A percentile compares a stretch with the other conserved stretches of the same genome.
Conservation (phyloP, 2,329 filamentous ascomycete genomes). For the Raffaelea ambrosiae region DNA sequence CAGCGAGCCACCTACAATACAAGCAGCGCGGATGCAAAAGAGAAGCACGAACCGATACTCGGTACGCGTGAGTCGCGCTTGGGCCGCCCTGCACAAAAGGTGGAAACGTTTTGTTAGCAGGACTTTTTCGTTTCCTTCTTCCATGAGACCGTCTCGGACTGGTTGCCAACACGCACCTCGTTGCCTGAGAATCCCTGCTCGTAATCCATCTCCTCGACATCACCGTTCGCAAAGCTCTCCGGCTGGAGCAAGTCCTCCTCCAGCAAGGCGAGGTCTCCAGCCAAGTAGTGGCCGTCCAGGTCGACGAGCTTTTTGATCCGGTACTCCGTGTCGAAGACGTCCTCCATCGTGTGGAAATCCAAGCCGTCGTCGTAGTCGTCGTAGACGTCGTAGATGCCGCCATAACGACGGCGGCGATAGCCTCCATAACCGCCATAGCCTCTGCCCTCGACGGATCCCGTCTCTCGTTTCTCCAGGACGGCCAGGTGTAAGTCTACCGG, state of each 20-base stretch:
- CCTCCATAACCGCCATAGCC: background rate
- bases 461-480: background rate
- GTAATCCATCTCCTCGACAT: slow-evolving; percentile 1
- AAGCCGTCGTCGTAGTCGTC: background rate
- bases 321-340: background rate
- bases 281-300: background rate
- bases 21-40: background rate
- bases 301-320: background rate
- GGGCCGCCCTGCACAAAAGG: background rate
- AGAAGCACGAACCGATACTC: background rate
- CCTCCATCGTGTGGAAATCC: background rate
- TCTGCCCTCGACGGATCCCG: background rate
- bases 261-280: background rate
- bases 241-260: background rate
- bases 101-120: too few relatives aligned
- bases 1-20: too few relatives aligned
- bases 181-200: slow-evolving; percentile 1
- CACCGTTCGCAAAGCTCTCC: background rate
- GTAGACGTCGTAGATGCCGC: background rate
- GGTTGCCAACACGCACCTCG: background rate
- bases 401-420: too few relatives aligned
- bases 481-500: background rate
- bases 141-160: too few relatives aligned
- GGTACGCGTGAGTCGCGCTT: slow-evolving; percentile 1
- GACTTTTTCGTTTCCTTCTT: too few relatives aligned